Conservation (phyloP, 352 stramenopile genomes). For the Thalassiosira hispida region DNA sequence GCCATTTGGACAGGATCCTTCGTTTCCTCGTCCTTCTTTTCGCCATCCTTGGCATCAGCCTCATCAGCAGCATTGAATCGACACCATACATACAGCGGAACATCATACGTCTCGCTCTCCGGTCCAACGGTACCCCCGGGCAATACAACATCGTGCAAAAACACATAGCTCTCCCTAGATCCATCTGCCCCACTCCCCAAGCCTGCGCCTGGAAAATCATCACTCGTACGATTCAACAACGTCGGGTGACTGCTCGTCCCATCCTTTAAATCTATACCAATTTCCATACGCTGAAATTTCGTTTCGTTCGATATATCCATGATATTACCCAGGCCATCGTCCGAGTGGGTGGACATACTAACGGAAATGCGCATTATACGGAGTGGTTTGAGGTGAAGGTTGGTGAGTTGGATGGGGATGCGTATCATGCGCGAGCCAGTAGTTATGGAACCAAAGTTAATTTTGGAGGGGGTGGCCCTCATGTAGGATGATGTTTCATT, state of each 20-base stretch:
- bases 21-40: background rate
- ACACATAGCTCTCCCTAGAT: background rate
- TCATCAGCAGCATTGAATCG: constrained; percentile 29
- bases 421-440: constrained; percentile 37
- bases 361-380: constrained; percentile 60
- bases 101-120: no score
- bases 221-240: constrained; percentile 12
- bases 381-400: constrained; percentile 31
- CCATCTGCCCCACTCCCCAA: no score
- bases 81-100: constrained; percentile 46
- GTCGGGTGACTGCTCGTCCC: constrained; percentile 15
- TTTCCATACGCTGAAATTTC: constrained; percentile 42
- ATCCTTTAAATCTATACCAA: constrained; percentile 48
- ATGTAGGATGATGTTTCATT: no score
- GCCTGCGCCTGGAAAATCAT: constrained; percentile 38
- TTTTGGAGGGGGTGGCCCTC: constrained; percentile 19
- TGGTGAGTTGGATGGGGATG: constrained; percentile 43
- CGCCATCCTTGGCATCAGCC: background rate
- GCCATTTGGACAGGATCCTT: constrained; percentile 7
- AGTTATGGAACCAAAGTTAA: constrained; percentile 74
- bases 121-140: no score
- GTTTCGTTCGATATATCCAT: constrained; percentile 26
- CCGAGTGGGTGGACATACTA: constrained; percentile 34
- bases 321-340: constrained; percentile 32
- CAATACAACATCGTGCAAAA: background rate